Evolutionary conservation across 1,284 basidiomycete genomes (phyloP).

Genomic region (Afroboletus lepidellus): DNA sequence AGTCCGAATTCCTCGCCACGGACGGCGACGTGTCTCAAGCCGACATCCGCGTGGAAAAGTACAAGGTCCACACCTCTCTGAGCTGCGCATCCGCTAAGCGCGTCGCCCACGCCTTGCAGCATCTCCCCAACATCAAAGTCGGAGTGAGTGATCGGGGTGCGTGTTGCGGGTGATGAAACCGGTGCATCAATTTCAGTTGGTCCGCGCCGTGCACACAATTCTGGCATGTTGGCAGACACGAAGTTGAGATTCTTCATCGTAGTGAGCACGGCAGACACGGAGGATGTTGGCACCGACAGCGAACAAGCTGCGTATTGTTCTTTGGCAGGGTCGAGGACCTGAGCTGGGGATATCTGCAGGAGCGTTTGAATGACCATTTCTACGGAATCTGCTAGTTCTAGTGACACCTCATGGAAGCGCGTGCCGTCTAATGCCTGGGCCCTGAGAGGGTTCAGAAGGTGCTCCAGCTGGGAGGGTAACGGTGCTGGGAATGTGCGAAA

Average conservation of each 20-base stretch:
- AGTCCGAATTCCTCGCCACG: constrained; percentile 83
- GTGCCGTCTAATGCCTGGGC: constrained; percentile 33
- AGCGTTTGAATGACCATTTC: constrained; percentile 88
- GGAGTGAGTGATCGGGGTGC: constrained; percentile 18
- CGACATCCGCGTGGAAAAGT: constrained; percentile 83
- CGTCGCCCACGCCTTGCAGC: constrained; percentile 78
- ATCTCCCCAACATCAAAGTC: constrained; percentile 73
- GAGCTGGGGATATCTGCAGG: constrained; percentile 82
- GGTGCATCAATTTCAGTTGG: constrained; percentile 14
- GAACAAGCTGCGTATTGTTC: constrained; percentile 89
- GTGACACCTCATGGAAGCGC: constrained; percentile 62
- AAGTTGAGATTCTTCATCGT: constrained; percentile 91
- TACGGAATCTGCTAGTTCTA: constrained; percentile 84
- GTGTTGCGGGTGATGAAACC: constrained; percentile 22
- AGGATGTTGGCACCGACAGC: constrained; percentile 80
- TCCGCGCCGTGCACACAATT: constrained; percentile 35
- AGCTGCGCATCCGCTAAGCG: constrained; percentile 81
- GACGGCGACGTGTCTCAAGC: constrained; percentile 81
- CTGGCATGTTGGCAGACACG: constrained; percentile 75
- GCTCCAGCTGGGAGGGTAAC: constrained; percentile 63
- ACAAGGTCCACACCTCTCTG: constrained; percentile 84
- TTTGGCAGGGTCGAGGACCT: constrained; percentile 87
- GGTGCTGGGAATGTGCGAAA: constrained; percentile 74
- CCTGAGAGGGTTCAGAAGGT: constrained; percentile 64
- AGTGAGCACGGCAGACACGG: constrained; percentile 84